Evolutionary conservation across 169 alveolate species (phyloP).

Genomic region (Ichthyophthirius multifiliis): DNA sequence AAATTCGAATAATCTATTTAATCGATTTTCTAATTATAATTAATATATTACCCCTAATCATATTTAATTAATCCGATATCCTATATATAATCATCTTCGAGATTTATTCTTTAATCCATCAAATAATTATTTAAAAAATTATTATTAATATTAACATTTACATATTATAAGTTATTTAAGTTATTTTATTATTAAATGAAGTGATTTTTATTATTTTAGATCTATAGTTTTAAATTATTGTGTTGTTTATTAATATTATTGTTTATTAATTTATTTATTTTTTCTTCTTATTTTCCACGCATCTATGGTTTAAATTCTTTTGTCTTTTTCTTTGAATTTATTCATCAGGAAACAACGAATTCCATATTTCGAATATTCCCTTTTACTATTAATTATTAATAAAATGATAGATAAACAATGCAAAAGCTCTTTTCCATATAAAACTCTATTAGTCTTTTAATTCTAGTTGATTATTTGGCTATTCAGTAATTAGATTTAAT

Average conservation of each 20-base stretch:
- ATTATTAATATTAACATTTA: no score
- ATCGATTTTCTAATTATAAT: no score
- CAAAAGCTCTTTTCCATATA: neutral
- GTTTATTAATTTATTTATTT: neutral
- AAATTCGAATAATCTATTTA: no score
- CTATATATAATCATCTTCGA: no score
- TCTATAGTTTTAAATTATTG: neutral
- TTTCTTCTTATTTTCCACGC: neutral
- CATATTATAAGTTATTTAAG: no score
- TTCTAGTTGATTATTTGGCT: neutral
- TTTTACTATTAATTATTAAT: neutral
- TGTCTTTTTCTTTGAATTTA: neutral
- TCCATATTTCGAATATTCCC: constrained; percentile 6
- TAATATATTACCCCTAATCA: no score
- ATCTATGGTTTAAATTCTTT: neutral
- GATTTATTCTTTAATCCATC: no score
- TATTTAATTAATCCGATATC: no score
- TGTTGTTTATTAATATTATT: neutral
- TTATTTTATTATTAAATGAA: neutral
- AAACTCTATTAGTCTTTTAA: neutral
- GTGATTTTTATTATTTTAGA: neutral
- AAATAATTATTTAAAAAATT: no score
- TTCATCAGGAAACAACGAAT: neutral
- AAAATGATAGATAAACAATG: neutral
- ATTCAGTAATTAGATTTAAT: neutral